Evolutionary conservation across 768 basidiomycete genomes (phyloP).

Genomic region (Lactifluus hygrophoroides): DNA sequence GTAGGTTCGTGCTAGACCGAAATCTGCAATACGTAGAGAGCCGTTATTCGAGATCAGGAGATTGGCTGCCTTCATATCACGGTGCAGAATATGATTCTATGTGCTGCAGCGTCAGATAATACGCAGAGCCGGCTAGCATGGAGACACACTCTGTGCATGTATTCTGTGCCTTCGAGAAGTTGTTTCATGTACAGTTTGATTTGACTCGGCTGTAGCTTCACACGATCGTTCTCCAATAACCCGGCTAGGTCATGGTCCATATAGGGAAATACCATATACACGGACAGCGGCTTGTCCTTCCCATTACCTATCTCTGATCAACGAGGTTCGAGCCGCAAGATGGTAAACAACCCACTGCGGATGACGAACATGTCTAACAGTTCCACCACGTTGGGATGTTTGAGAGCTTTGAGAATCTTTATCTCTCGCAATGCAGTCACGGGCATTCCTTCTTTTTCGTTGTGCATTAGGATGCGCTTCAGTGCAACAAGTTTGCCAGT

Average conservation of each 20-base stretch:
- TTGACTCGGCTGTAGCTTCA: constrained; percentile 70
- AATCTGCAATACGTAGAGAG: constrained; percentile 84
- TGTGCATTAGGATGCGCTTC: constrained; percentile 94
- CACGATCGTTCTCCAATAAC: constrained; percentile 83
- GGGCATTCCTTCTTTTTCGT: constrained; percentile 94
- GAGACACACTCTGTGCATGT: constrained; percentile 79
- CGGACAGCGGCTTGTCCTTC: constrained; percentile 61
- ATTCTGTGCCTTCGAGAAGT: constrained; percentile 90
- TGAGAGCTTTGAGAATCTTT: constrained; percentile 86
- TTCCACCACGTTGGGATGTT: constrained; percentile 79
- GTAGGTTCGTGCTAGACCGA: constrained; percentile 85
- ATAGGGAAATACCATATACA: constrained; percentile 99
- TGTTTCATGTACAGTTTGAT: constrained; percentile 97
- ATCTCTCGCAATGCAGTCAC: constrained; percentile 96
- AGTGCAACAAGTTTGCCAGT: constrained; percentile 68
- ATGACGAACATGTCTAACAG: constrained; percentile 91
- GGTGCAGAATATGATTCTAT: constrained; percentile 93
- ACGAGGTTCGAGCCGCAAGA: not conserved
- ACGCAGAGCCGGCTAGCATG: not conserved
- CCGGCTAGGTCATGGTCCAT: constrained; percentile 99
- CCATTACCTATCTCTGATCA: constrained; percentile 41
- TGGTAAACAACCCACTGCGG: constrained; percentile 43
- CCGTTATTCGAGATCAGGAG: constrained; percentile 86
- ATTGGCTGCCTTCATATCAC: constrained; percentile 99
- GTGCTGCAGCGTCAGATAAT: constrained; percentile 10